Percentiles rank a stretch among this genome's conserved stretches.
phyloP scores from a whole-genome alignment of 176 grass and related monocot genomes.

The Carex pumila region DNA sequence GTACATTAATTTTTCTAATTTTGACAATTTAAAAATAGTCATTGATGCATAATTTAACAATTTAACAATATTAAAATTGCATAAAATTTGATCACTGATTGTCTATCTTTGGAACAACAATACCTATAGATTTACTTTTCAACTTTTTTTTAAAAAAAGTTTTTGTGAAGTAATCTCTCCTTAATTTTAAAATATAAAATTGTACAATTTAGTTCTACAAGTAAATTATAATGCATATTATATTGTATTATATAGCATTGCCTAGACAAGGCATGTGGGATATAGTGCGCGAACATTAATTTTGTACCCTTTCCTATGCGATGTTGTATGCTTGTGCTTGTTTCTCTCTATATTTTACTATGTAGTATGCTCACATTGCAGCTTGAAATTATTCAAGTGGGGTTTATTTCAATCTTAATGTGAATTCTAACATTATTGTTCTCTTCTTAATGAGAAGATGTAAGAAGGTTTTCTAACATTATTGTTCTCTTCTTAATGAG shows the following conservation, averaged over 20 bases:
- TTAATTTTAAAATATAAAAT: too few species aligned
- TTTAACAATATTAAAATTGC: too few species aligned
- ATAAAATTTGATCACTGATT: too few species aligned
- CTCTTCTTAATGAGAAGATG: not conserved
- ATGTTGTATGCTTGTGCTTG: constrained; percentile 1
- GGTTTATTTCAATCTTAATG: not conserved
- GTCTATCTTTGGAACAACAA: too few species aligned
- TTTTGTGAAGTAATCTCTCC: too few species aligned
- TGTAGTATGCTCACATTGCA: not conserved
- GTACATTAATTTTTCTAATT: too few species aligned
- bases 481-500: not conserved
- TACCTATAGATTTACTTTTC: too few species aligned
- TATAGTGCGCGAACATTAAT: not conserved
- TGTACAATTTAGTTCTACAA: too few species aligned
- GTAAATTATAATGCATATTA: not conserved
- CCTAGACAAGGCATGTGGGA: constrained; percentile 5
- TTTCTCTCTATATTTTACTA: constrained; percentile 7
- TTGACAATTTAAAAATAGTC: too few species aligned
- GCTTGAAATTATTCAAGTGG: not conserved
- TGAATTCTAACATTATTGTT: not conserved
- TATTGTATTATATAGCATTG: not conserved
- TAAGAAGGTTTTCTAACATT: not conserved
- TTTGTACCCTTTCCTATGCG: not conserved
- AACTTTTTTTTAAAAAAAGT: too few species aligned
- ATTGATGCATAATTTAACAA: too few species aligned